A percentile compares a stretch with the other conserved stretches of the same genome.
Conservation (phyloP, 208 protist species). For the Entamoeba invadens region DNA sequence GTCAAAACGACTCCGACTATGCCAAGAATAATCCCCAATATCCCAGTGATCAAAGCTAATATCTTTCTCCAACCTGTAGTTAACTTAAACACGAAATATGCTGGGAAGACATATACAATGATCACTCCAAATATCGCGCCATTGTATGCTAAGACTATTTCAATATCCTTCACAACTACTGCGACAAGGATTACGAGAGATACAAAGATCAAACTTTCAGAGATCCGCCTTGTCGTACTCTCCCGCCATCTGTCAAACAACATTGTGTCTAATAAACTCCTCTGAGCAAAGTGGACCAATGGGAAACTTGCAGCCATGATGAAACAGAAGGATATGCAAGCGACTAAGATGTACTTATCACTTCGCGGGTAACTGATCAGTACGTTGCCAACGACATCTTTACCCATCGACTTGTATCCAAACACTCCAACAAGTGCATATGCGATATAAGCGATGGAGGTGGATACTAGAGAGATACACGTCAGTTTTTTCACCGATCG, state of each 20-base stretch:
- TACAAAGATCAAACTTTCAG: neutral
- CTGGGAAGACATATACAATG: neutral
- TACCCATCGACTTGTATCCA: neutral
- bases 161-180: neutral
- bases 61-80: neutral
- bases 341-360: neutral
- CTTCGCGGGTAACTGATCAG: neutral
- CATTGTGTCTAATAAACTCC: neutral
- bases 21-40: neutral
- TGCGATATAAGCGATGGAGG: neutral
- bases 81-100: neutral
- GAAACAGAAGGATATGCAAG: neutral
- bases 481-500: neutral
- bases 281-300: neutral
- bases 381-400: neutral
- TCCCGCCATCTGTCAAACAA: neutral
- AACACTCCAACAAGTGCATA: neutral
- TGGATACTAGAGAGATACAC: neutral
- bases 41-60: neutral
- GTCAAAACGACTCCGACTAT: neutral
- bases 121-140: neutral
- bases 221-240: neutral
- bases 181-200: neutral
- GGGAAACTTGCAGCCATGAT: neutral
- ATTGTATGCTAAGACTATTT: neutral